Conservation (phyloP, 192 early-diverging fungal species). For the Gaertneriomyces sp. region DNA sequence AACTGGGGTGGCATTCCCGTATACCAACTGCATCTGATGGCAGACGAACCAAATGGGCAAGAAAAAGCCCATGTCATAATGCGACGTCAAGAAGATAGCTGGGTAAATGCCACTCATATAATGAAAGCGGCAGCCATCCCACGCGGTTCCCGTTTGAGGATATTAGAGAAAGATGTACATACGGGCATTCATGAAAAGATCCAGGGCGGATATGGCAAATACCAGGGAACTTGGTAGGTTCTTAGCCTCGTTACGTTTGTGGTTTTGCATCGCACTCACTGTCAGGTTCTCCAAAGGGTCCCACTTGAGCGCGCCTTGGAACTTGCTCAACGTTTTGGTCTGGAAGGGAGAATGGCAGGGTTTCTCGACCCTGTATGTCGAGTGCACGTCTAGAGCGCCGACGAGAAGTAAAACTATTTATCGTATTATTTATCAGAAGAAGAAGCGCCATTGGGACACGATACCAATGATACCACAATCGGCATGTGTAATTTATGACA, state of each 20-base stretch:
- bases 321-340: not conserved
- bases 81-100: slow-evolving; percentile 74
- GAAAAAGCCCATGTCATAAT: slow-evolving; percentile 42
- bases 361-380: too few relatives aligned
- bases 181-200: slow-evolving; percentile 85
- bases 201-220: slow-evolving; percentile 94
- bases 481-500: too few relatives aligned
- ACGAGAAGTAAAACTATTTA: too few relatives aligned
- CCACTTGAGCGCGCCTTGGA: slow-evolving; percentile 1
- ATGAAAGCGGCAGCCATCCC: slow-evolving; percentile 85
- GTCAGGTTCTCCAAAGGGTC: not conserved
- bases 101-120: slow-evolving; percentile 89
- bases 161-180: slow-evolving; percentile 82
- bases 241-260: not conserved
- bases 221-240: slow-evolving; percentile 82
- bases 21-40: slow-evolving; percentile 1
- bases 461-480: too few relatives aligned
- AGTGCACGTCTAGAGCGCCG: too few relatives aligned
- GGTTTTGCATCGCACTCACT: not conserved
- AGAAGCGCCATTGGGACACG: too few relatives aligned
- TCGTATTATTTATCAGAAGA: too few relatives aligned
- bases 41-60: too few relatives aligned
- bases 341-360: not conserved
- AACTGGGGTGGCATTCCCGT: slow-evolving; percentile 6
- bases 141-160: slow-evolving; percentile 80